These are phyloP conservation scores for Pseudocercospora vitis DNA, from an alignment of 2,329 filamentous ascomycete genomes.

Conservation along the genomic window DNA sequence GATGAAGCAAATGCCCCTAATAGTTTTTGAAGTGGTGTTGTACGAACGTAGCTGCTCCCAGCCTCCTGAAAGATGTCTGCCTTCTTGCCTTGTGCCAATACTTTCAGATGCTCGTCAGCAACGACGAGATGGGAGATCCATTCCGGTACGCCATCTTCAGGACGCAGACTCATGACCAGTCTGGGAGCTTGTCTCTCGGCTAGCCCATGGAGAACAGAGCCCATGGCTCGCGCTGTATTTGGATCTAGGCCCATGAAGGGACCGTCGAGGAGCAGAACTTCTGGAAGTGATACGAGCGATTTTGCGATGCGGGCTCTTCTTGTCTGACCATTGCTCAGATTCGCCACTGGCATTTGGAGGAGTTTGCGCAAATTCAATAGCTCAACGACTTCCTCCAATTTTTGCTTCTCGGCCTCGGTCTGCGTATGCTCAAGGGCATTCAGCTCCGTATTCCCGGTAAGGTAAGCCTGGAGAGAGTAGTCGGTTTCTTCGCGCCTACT, in stretches of 20 bases:
- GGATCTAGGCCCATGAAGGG: constrained; percentile 97
- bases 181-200: constrained; percentile 67
- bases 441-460: constrained; percentile 78
- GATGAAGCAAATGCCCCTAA: neutral
- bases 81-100: constrained; percentile 66
- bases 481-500: constrained; percentile 82
- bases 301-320: constrained; percentile 83
- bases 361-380: constrained; percentile 70
- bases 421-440: constrained; percentile 65
- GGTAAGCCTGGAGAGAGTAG: constrained; percentile 77
- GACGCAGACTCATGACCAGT: constrained; percentile 73
- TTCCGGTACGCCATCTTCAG: constrained; percentile 81
- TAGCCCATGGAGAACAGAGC: constrained; percentile 66
- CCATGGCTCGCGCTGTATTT: constrained; percentile 70
- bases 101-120: constrained; percentile 64
- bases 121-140: constrained; percentile 88
- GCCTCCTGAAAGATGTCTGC: constrained; percentile 50
- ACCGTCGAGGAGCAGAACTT: constrained; percentile 83
- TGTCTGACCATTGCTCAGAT: constrained; percentile 91
- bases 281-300: constrained; percentile 73
- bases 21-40: neutral
- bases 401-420: constrained; percentile 43
- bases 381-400: constrained; percentile 63
- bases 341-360: constrained; percentile 78
- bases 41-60: neutral